phyloP scores from a whole-genome alignment of 75 land plant species.

The Cunninghamia lanceolata region DNA sequence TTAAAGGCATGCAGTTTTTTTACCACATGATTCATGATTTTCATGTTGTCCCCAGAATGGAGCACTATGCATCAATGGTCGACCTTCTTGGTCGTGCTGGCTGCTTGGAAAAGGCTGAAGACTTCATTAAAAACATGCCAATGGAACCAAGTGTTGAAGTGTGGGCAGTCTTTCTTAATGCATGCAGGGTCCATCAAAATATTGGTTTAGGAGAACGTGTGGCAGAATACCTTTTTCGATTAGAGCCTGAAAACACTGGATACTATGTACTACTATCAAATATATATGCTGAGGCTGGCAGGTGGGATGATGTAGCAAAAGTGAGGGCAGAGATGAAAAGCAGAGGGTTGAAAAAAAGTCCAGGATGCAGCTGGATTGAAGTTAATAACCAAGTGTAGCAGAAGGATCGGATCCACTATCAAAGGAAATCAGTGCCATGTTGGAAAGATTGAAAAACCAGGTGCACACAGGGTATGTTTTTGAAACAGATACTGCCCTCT shows the following conservation, averaged over 20 bases:
- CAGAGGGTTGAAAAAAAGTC: slow-evolving; percentile 7
- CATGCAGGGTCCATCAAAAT: slow-evolving; percentile 6
- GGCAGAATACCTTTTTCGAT: slow-evolving; percentile 6
- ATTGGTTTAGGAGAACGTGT: slow-evolving; percentile 3
- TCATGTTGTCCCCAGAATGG: slow-evolving; percentile 3
- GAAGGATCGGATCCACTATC: background rate
- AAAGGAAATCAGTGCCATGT: background rate
- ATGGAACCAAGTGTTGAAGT: background rate
- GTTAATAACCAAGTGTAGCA: slow-evolving; percentile 11
- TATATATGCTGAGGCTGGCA: slow-evolving; percentile 26
- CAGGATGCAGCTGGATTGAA: slow-evolving; percentile 19
- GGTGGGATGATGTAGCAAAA: slow-evolving; percentile 14
- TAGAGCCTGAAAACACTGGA: background rate
- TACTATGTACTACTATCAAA: slow-evolving; percentile 16
- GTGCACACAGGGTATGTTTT: background rate
- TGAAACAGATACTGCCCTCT: background rate
- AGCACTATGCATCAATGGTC: slow-evolving; percentile 1
- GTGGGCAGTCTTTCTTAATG: slow-evolving; percentile 17
- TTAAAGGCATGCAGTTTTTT: slow-evolving; percentile 16
- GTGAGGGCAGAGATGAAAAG: background rate
- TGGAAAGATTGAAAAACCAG: background rate
- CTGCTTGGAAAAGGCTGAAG: background rate
- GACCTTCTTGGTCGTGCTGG: slow-evolving; percentile 9
- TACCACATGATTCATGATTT: background rate
- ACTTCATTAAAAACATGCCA: background rate